A percentile compares a stretch with the other conserved stretches of the same genome.
phyloP scores from a whole-genome alignment of 805 yeast genomes.

The Yamadazyma ubonensis region DNA sequence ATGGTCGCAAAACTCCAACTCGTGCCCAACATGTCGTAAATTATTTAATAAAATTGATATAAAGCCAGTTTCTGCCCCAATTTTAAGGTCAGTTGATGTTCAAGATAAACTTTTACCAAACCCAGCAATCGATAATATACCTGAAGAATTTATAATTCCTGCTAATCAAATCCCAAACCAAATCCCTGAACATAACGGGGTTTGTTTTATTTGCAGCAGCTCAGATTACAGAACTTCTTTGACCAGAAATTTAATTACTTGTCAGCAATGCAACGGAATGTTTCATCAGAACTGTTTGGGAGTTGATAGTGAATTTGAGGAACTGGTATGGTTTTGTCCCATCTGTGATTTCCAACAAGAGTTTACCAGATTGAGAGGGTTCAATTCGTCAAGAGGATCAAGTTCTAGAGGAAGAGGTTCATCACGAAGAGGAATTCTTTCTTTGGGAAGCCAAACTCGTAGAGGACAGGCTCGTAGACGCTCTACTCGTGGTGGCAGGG shows the following conservation, averaged over 20 bases:
- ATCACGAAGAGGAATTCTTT: not conserved
- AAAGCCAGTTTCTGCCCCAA: slow-evolving; percentile 12
- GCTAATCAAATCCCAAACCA: slow-evolving; percentile 5
- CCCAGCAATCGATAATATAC: slow-evolving; percentile 38
- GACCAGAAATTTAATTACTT: slow-evolving; percentile 21
- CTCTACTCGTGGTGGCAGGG: not conserved
- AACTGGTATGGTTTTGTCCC: slow-evolving; percentile 47
- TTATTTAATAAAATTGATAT: slow-evolving; percentile 35
- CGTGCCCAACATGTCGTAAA: slow-evolving; percentile 62
- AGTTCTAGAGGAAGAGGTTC: not conserved
- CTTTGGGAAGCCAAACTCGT: not conserved
- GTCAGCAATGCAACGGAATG: slow-evolving; percentile 36
- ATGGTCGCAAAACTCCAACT: slow-evolving; percentile 58
- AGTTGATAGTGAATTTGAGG: slow-evolving; percentile 6
- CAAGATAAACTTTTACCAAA: slow-evolving; percentile 33
- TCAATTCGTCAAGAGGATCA: too few relatives aligned
- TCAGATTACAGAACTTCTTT: slow-evolving; percentile 27
- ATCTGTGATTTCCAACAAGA: slow-evolving; percentile 48
- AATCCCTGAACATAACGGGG: slow-evolving; percentile 6
- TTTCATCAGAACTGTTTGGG: slow-evolving; percentile 46
- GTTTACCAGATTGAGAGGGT: slow-evolving; percentile 3
- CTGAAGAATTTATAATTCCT: slow-evolving; percentile 34
- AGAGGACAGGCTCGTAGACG: not conserved
- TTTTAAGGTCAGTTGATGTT: slow-evolving; percentile 18
- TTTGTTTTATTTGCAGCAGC: slow-evolving; percentile 30